phyloP scores from a whole-genome alignment of 176 grass and related monocot genomes.

The Areca catechu region DNA sequence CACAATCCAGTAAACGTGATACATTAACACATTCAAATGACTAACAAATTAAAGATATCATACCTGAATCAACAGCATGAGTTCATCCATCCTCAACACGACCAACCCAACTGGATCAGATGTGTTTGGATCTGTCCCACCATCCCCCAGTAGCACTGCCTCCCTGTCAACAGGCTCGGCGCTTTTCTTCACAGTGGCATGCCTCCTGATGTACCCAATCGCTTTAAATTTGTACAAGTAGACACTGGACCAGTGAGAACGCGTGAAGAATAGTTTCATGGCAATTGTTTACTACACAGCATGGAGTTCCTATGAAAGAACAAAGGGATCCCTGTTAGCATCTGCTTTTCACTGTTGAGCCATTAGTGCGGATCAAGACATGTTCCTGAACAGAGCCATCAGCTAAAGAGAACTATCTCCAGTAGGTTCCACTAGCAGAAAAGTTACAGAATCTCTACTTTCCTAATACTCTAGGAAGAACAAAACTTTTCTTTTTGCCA shows the following conservation, averaged over 20 bases:
- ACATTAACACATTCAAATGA: too few species aligned
- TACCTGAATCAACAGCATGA: neutral
- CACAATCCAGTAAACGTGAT: too few species aligned
- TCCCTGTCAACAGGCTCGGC: neutral
- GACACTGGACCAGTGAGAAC: neutral
- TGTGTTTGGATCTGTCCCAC: conserved; percentile 3
- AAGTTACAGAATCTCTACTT: neutral
- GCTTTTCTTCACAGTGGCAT: neutral
- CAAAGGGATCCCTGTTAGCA: neutral
- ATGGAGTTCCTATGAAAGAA: neutral
- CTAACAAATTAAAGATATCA: neutral
- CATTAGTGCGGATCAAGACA: neutral
- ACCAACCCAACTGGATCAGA: conserved; percentile 4
- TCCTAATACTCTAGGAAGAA: neutral
- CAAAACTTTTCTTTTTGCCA: neutral
- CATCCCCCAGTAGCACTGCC: neutral
- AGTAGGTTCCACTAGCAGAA: conserved; percentile 4
- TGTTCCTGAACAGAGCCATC: neutral
- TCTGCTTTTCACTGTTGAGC: neutral
- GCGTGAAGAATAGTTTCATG: neutral
- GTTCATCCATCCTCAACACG: neutral
- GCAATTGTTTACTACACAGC: neutral
- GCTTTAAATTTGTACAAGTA: conserved; percentile 1
- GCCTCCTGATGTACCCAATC: neutral
- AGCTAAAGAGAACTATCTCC: neutral